phyloP scores from a whole-genome alignment of 2,329 filamentous ascomycete species.

The Ophiocordyceps polyrhachis-furcata region DNA sequence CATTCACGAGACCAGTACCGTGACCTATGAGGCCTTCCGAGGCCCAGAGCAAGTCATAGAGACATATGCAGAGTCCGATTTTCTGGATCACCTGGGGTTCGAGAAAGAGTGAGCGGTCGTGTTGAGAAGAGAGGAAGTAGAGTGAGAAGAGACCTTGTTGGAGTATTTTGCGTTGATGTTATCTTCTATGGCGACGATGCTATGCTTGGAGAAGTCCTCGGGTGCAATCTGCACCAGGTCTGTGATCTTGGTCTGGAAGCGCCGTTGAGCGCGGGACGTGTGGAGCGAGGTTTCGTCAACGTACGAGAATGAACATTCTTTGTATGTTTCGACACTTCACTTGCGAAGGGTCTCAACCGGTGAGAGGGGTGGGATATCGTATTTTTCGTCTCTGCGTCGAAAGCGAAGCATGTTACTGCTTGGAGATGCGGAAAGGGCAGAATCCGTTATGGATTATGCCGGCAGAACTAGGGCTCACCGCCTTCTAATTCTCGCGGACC shows the following conservation, averaged over 20 bases:
- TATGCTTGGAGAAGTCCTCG: conserved; percentile 70
- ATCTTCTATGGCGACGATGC: conserved; percentile 74
- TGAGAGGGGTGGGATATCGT: neutral
- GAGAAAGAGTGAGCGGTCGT: conserved; percentile 1
- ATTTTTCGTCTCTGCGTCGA: neutral
- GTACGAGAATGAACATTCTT: conserved; percentile 3
- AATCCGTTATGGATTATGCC: neutral
- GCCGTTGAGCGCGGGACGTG: neutral
- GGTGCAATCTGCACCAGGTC: conserved; percentile 89
- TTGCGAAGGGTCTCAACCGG: neutral
- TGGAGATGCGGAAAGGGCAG: neutral
- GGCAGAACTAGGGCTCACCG: conserved; percentile 1
- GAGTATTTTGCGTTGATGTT: conserved; percentile 95
- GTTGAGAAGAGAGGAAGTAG: neutral
- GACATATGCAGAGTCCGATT: conserved; percentile 79
- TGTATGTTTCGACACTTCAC: neutral
- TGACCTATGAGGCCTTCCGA: conserved; percentile 91
- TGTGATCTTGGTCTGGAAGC: conserved; percentile 63
- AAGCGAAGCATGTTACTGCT: neutral
- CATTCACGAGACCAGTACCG: conserved; percentile 79
- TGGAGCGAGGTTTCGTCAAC: neutral
- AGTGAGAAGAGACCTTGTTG: conserved; percentile 46
- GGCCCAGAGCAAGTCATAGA: conserved; percentile 77
- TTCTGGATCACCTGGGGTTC: conserved; percentile 59
- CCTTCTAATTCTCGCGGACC: neutral